Conservation (phyloP, 2,329 filamentous ascomycete species). For the Sporothrix globosa region DNA sequence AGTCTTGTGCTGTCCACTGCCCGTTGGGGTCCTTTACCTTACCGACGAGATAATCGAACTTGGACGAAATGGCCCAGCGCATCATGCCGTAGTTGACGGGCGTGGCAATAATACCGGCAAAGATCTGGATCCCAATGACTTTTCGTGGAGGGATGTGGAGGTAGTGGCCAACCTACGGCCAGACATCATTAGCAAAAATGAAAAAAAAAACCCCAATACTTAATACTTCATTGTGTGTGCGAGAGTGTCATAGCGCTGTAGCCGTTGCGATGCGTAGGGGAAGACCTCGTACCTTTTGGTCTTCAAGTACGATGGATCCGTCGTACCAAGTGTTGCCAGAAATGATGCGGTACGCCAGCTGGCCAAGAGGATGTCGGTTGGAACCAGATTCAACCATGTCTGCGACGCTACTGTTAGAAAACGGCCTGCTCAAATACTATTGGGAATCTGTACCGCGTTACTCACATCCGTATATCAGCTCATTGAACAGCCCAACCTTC, state of each 20-base stretch:
- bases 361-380: conserved; percentile 34
- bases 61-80: conserved; percentile 34
- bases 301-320: conserved; percentile 33
- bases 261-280: background rate
- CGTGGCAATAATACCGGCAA: conserved; percentile 35
- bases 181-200: too few species aligned
- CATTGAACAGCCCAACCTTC: conserved; percentile 36
- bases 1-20: conserved; percentile 37
- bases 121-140: conserved; percentile 37
- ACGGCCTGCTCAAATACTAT: background rate
- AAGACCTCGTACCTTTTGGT: conserved; percentile 34
- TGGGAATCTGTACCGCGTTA: background rate
- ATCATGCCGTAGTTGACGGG: conserved; percentile 38
- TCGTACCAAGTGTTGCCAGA: conserved; percentile 37
- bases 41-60: conserved; percentile 35
- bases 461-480: conserved; percentile 36
- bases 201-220: too few species aligned
- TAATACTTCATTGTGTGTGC: too few species aligned
- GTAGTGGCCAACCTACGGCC: conserved; percentile 30
- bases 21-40: conserved; percentile 31
- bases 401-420: conserved; percentile 3
- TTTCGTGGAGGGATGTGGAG: conserved; percentile 36
- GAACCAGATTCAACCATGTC: conserved; percentile 35
- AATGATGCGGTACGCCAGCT: conserved; percentile 36
- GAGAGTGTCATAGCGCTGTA: background rate